Evolutionary conservation across 1,284 basidiomycete genomes (phyloP), one percentile per base, ranked within the genome.

Genomic region (Schizopora paradoxa): DNA sequence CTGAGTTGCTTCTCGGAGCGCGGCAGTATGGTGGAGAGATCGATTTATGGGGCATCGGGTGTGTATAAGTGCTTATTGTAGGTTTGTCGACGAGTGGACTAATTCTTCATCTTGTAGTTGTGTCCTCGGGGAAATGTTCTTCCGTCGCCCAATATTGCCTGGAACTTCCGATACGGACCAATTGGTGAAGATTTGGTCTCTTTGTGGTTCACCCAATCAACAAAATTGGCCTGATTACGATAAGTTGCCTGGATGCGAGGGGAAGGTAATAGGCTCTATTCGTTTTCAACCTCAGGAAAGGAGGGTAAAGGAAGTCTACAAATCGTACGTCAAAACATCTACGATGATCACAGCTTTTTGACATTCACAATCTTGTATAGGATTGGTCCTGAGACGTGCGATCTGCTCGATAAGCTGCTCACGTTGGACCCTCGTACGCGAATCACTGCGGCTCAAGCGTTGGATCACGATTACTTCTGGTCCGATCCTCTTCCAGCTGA

Each of bases 41-140:
- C 41, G 95, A 99, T 65, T 84, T 99, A 62, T 99, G 95, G 96
- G 93, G 94, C n/a, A 82, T 98, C 41, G 95, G 94, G 76, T 93
- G 61, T 56, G 81, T 70, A 18, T 34, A 43, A 14, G 43, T 41
- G 36, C 48, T 45, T 41, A 31, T 41, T 49, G 31, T 55, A 38
- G 22, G 19, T 31, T 34, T 23, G 13, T 39, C 6, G 11, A 36
- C 25, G 8, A 19, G 26, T 48, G 51, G 26, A 43, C 34, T 47
- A 18, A 16, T 36, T 29, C 40, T 51, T 21, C 45, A 26, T 29
- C 25, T 29, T 53, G 14, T 50, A 90, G 86, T 6, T 95, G 94
- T 65, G 91, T 99, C 27, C 69, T 99, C 13, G 95, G 88, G 19
- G 95, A 99, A 66, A 98, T 99, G 92, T 94, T 93, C 64, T 76